Conservation (phyloP, 148 eudicot genomes). For the Camellia granthamiana region DNA sequence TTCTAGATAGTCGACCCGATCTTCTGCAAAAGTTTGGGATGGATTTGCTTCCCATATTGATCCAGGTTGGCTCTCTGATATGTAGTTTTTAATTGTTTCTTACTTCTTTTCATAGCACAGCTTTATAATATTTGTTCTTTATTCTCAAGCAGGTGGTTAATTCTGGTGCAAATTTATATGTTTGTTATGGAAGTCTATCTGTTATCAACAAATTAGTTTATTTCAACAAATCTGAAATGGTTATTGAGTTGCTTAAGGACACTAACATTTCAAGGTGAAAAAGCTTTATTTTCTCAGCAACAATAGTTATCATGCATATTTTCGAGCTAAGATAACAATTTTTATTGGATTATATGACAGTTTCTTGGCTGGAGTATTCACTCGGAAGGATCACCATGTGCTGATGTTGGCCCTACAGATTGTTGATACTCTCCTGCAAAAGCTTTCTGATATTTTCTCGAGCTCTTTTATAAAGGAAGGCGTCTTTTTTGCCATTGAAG, state of each 20-base stretch:
- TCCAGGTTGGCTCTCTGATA: slow-evolving; percentile 49
- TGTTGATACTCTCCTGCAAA: slow-evolving; percentile 65
- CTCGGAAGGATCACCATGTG: slow-evolving; percentile 75
- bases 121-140: slow-evolving; percentile 15
- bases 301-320: background rate
- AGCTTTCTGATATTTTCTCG: slow-evolving; percentile 59
- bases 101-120: background rate
- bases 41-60: slow-evolving; percentile 62
- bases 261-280: slow-evolving; percentile 76
- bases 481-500: slow-evolving; percentile 71
- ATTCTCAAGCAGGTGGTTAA: slow-evolving; percentile 62
- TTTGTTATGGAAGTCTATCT: slow-evolving; percentile 81
- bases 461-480: slow-evolving; percentile 82
- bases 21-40: slow-evolving; percentile 65
- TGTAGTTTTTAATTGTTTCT: background rate
- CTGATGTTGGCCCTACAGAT: slow-evolving; percentile 67
- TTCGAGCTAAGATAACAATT: slow-evolving; percentile 2
- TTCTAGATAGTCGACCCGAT: slow-evolving; percentile 54
- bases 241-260: slow-evolving; percentile 54
- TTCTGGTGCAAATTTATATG: slow-evolving; percentile 66
- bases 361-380: slow-evolving; percentile 85
- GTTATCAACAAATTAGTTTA: slow-evolving; percentile 67
- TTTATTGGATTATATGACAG: slow-evolving; percentile 41
- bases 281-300: slow-evolving; percentile 10
- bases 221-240: slow-evolving; percentile 62